Conservation (phyloP, 495 filamentous ascomycete species). For the Bacidia rubella region DNA sequence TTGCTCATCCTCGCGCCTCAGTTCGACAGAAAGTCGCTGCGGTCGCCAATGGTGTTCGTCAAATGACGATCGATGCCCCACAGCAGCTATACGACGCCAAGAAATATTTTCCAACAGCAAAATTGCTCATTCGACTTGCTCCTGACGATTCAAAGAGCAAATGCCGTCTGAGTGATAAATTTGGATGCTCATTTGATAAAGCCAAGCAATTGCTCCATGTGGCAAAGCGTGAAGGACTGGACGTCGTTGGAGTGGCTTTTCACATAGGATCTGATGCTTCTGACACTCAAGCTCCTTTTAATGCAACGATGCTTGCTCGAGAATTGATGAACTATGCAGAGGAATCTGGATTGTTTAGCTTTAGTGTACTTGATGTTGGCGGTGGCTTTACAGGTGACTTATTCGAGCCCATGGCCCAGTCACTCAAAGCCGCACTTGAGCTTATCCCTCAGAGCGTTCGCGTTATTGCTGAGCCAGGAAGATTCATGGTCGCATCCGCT, state of each 20-base stretch:
- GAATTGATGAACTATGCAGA: slow-evolving; percentile 79
- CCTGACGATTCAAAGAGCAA: slow-evolving; percentile 92
- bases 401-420: slow-evolving; percentile 79
- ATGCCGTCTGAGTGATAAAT: slow-evolving; percentile 92
- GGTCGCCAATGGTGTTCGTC: slow-evolving; percentile 68
- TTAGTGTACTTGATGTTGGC: slow-evolving; percentile 86
- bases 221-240: slow-evolving; percentile 78
- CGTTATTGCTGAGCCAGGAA: slow-evolving; percentile 90
- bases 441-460: slow-evolving; percentile 53
- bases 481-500: slow-evolving; percentile 86
- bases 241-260: slow-evolving; percentile 93
- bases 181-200: slow-evolving; percentile 76
- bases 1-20: slow-evolving; percentile 98
- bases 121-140: slow-evolving; percentile 83
- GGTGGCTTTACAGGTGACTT: slow-evolving; percentile 81
- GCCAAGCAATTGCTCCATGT: slow-evolving; percentile 65
- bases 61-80: slow-evolving; percentile 98
- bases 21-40: slow-evolving; percentile 93
- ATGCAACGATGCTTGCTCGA: slow-evolving; percentile 80
- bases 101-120: slow-evolving; percentile 71
- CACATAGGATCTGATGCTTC: slow-evolving; percentile 94
- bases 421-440: slow-evolving; percentile 68
- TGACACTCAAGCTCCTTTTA: slow-evolving; percentile 74
- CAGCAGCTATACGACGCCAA: slow-evolving; percentile 98
- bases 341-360: slow-evolving; percentile 52